Evolutionary conservation across 768 basidiomycete genomes (phyloP).

Genomic region (Brasilioporus rufonigricans): DNA sequence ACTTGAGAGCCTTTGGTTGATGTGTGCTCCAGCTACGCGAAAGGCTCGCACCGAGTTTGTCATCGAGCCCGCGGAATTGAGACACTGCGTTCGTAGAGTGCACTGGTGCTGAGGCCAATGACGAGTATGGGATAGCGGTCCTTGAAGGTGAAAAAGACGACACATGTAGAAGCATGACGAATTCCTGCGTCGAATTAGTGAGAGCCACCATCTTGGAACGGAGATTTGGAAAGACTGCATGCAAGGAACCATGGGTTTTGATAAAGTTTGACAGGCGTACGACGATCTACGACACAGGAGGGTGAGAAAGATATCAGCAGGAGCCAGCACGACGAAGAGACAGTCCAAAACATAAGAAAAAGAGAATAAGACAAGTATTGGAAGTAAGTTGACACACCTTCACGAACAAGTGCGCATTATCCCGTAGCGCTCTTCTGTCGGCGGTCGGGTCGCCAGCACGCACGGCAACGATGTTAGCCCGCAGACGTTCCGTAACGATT

Average conservation of each 20-base stretch:
- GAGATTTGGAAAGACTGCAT: slow-evolving; percentile 57
- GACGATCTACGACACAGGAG: slow-evolving; percentile 53
- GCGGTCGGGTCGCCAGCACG: slow-evolving; percentile 52
- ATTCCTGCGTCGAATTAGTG: slow-evolving; percentile 82
- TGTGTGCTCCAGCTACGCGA: slow-evolving; percentile 60
- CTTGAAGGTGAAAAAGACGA: slow-evolving; percentile 71
- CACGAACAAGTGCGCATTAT: slow-evolving; percentile 77
- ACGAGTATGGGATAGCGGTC: slow-evolving; percentile 58
- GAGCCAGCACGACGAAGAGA: not conserved
- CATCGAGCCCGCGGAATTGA: slow-evolving; percentile 35
- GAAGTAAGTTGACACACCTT: slow-evolving; percentile 49
- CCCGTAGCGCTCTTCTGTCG: slow-evolving; percentile 63
- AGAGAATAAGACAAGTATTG: not conserved
- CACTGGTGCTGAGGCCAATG: slow-evolving; percentile 39
- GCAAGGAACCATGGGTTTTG: slow-evolving; percentile 56
- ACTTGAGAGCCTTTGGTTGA: slow-evolving; percentile 41
- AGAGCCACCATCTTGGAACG: slow-evolving; percentile 72
- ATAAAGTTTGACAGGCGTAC: slow-evolving; percentile 73
- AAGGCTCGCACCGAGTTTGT: slow-evolving; percentile 51
- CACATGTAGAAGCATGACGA: slow-evolving; percentile 82
- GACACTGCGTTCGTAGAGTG: slow-evolving; percentile 11
- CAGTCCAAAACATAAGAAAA: not conserved
- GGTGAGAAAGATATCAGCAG: slow-evolving; percentile 1
- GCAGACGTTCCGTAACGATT: slow-evolving; percentile 59
- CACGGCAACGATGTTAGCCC: slow-evolving; percentile 54